phyloP scores from a whole-genome alignment of 805 yeast species.

The Pichia heedii region DNA sequence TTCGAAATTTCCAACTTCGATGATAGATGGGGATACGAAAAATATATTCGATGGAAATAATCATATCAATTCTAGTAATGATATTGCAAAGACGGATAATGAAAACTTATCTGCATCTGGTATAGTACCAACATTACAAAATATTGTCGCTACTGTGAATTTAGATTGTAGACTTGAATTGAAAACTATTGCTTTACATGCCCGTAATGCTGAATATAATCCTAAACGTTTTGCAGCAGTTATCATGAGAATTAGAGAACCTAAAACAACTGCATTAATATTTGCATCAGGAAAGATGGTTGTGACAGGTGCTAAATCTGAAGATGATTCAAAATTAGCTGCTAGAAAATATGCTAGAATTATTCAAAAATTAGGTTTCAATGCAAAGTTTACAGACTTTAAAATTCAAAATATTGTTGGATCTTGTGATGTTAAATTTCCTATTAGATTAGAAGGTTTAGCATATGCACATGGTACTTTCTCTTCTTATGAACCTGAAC shows the following conservation, averaged over 20 bases:
- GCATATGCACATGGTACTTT: constrained; percentile 98
- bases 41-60: neutral
- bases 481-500: constrained; percentile 96
- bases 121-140: constrained; percentile 89
- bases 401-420: constrained; percentile 98
- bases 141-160: constrained; percentile 96
- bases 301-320: constrained; percentile 98
- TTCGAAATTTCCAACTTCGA: neutral
- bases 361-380: constrained; percentile 94
- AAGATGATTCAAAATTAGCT: constrained; percentile 96
- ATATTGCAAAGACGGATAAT: constrained; percentile 33
- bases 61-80: too few relatives aligned
- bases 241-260: constrained; percentile 98
- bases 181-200: constrained; percentile 95
- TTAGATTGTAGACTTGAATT: constrained; percentile 92
- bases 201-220: constrained; percentile 97
- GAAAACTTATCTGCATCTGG: constrained; percentile 83
- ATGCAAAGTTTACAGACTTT: constrained; percentile 96
- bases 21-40: neutral
- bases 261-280: constrained; percentile 94
- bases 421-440: constrained; percentile 97
- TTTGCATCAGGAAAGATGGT: constrained; percentile 99
- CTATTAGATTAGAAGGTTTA: constrained; percentile 92
- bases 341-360: constrained; percentile 97
- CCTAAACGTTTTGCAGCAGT: constrained; percentile 99